phyloP scores from a whole-genome alignment of 805 yeast species.

The Spathaspora hagerdaliae region DNA sequence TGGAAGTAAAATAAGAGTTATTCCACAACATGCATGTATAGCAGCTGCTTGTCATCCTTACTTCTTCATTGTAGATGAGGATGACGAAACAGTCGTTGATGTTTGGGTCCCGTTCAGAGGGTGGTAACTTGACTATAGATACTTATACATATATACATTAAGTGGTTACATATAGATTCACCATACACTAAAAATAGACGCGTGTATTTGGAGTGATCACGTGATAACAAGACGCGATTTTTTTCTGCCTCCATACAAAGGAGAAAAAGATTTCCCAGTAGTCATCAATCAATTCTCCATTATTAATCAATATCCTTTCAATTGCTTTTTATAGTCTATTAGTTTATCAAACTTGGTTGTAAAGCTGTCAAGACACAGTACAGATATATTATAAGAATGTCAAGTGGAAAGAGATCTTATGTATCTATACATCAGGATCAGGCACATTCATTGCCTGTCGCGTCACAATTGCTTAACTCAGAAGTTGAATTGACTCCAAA shows the following conservation, averaged over 20 bases:
- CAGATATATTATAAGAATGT: background rate
- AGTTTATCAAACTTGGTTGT: too few species aligned
- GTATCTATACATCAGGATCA: conserved; percentile 12
- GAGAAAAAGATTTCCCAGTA: too few species aligned
- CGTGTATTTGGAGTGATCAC: too few species aligned
- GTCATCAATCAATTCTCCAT: background rate
- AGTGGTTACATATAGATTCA: too few species aligned
- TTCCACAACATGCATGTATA: conserved; percentile 74
- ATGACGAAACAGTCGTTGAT: conserved; percentile 46
- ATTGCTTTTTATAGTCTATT: too few species aligned
- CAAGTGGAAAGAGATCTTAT: conserved; percentile 10
- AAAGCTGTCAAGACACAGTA: too few species aligned
- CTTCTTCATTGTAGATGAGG: conserved; percentile 51
- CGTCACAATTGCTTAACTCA: conserved; percentile 17
- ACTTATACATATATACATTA: too few species aligned
- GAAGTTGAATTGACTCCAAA: conserved; percentile 23
- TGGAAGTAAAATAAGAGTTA: conserved; percentile 52
- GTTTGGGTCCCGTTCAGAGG: conserved; percentile 55
- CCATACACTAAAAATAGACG: too few species aligned
- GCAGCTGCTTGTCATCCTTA: conserved; percentile 59
- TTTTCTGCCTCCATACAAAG: too few species aligned
- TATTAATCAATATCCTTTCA: too few species aligned
- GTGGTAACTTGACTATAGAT: conserved; percentile 11
- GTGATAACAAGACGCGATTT: too few species aligned
- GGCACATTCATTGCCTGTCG: conserved; percentile 34